Evolutionary conservation across 768 basidiomycete genomes (phyloP), one percentile per base, ranked within the genome.

Genomic region (Leccinum uliginosum): DNA sequence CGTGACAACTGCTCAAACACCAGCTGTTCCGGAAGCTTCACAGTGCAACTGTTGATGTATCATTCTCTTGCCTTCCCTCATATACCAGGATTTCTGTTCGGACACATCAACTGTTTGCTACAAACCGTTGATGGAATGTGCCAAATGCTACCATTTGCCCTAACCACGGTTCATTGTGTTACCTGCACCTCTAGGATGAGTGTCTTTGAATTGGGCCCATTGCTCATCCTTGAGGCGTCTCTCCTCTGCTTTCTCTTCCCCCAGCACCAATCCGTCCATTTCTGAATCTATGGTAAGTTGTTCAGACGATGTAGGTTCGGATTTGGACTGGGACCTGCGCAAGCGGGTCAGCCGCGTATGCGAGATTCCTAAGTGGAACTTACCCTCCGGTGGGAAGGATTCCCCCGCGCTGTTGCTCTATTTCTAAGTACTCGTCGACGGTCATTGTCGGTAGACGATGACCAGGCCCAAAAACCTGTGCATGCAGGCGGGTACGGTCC

Each of bases 161-260:
- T 66, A 67, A 58, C 94, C 94, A 60, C 91, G 82, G 71, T 98
- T 97, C 89, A 96, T 93, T 11, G 87, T 96, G 69, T 99, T 99
- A 4, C 97, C 97, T n/a, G 89, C 89, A 1, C 97, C 97, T 65
- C 79, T 86, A 12, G 87, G 86, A 71, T 99, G 86, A 24, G 76
- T 78, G 51, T 98, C 97, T 15, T 87, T 93, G 65, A 83, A 98
- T 56, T 76, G 78, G 29, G 94, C 93, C 94, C 95, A 98, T 34
- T 86, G 85, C 69, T 98, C 93, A 62, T 95, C 91, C 69, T 93
- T 90, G 64, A 80, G 78, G 46, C 94, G 75, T 73, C 89, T 87
- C 67, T 86, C 78, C 67, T 95, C 94, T 17, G 68, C 77, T 62
- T 86, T 91, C 59, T 82, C 74, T 54, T 85, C 85, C 0, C 85